Evolutionary conservation across 2,329 filamentous ascomycete genomes (phyloP), one percentile per base, ranked within the genome.

Genomic region (Pseudogymnoascus sp.): DNA sequence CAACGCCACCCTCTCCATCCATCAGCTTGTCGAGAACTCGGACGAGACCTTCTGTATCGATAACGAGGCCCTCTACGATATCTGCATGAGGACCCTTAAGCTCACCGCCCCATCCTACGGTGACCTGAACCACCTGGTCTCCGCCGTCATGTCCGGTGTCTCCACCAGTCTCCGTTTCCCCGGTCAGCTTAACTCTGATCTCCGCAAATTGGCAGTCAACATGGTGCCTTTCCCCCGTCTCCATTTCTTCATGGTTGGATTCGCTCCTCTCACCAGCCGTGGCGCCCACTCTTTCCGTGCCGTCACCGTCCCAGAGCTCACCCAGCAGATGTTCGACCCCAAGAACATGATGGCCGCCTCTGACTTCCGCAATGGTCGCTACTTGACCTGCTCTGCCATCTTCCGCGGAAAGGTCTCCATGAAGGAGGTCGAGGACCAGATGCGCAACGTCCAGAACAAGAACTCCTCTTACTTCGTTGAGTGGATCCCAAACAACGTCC

Each of bases 301-400:
- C 71, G 90, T 97, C 79, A 93, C 89, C 75, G 95, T 99, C 67
- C 93, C 95, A 65, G 95, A 99, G 85, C 86, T 99, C 79, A 97
- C 95, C 75, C 95, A 99, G 85, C 95, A 99, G 81, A 97, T 99
- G 92, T 99, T 96, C 85, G 95, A 99, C 84, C 93, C 95, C 75
- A 99, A 97, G 92, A 99, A 99, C 89, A 99, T 99, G 93, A 99
- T 99, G 95, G 95, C 95, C 81, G 95, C 95, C 70, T 96, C 93
- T 69, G 95, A 99, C 84, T 99, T 99, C 92, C 91, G 95, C 75
- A 99, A 97, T 80, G 95, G 95, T 79, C 95, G 95, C 75, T 99
- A 99, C 86, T 87, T 99, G 76, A 99, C 95, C 73, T 99, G 95
- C 89, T 97, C 89, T 79, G 93, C 95, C 77, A 96, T 99, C 81